phyloP scores from a whole-genome alignment of 768 basidiomycete species.

The Panellus pusillus region DNA sequence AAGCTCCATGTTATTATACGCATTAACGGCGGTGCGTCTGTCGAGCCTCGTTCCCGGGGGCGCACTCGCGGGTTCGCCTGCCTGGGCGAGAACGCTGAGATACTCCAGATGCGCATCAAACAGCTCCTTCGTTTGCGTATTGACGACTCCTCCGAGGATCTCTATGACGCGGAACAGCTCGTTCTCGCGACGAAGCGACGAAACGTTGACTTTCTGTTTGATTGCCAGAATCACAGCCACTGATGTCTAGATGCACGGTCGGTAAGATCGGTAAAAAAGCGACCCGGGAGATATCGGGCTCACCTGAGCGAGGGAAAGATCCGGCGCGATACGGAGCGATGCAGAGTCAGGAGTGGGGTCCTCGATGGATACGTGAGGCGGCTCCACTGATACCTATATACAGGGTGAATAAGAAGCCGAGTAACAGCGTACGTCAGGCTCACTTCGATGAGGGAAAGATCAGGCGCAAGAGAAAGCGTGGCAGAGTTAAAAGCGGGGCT shows the following conservation, averaged over 20 bases:
- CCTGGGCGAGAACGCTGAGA: constrained; percentile 53
- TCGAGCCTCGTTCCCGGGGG: constrained; percentile 69
- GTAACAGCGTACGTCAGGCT: no score
- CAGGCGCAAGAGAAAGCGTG: no score
- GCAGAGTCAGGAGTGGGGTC: no score
- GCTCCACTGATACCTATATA: no score
- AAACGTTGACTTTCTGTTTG: constrained; percentile 61
- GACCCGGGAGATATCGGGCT: no score
- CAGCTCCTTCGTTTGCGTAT: constrained; percentile 67
- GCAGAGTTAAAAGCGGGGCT: no score
- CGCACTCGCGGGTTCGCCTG: constrained; percentile 70
- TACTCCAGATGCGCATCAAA: constrained; percentile 64
- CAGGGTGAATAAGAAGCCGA: no score
- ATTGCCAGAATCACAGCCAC: constrained; percentile 14
- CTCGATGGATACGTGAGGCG: no score
- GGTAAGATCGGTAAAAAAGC: no score
- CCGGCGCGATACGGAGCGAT: no score
- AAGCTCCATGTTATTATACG: constrained; percentile 60
- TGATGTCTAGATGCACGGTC: background rate
- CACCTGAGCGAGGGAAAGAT: no score
- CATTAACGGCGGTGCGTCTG: constrained; percentile 65
- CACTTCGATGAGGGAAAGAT: no score
- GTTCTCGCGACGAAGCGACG: constrained; percentile 77
- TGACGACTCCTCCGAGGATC: constrained; percentile 64
- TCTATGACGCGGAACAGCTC: constrained; percentile 72